A percentile compares a stretch with the other conserved stretches of the same genome.
These are phyloP conservation scores for Whalleya microplaca DNA, from an alignment of 2,329 filamentous ascomycete genomes.

Conservation along the genomic window DNA sequence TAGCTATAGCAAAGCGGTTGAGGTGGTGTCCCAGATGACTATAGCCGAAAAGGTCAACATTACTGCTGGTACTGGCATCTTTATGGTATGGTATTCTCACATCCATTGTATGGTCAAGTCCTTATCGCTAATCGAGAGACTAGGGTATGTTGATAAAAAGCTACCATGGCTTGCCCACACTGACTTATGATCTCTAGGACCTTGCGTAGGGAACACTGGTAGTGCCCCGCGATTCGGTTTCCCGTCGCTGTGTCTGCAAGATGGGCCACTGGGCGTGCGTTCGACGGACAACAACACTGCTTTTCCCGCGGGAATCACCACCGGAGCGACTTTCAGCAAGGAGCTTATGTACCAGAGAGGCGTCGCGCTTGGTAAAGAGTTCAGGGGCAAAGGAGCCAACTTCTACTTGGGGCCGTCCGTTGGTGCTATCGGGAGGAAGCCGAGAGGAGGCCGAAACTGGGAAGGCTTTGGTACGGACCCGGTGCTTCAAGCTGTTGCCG, in stretches of 20 bases:
- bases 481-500: slow-evolving; percentile 60
- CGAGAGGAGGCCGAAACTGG: slow-evolving; percentile 74
- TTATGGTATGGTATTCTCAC: slow-evolving; percentile 60
- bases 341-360: slow-evolving; percentile 69
- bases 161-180: background rate
- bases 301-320: slow-evolving; percentile 79
- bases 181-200: slow-evolving; percentile 42
- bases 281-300: slow-evolving; percentile 75
- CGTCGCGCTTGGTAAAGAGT: slow-evolving; percentile 71
- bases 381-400: slow-evolving; percentile 73
- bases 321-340: slow-evolving; percentile 76
- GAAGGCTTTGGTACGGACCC: slow-evolving; percentile 75
- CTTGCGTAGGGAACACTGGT: slow-evolving; percentile 77
- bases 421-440: slow-evolving; percentile 73
- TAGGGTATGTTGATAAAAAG: slow-evolving; percentile 21
- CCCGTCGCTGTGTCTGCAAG: slow-evolving; percentile 72
- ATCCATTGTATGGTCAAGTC: background rate
- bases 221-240: slow-evolving; percentile 72
- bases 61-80: slow-evolving; percentile 71
- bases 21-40: slow-evolving; percentile 74
- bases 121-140: slow-evolving; percentile 3
- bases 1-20: slow-evolving; percentile 71
- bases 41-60: slow-evolving; percentile 81
- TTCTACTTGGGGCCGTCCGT: slow-evolving; percentile 72
- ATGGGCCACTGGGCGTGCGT: slow-evolving; percentile 72